A percentile compares a stretch with the other conserved stretches of the same genome.
phyloP scores from a whole-genome alignment of 2,329 filamentous ascomycete species.

The Colletotrichum sp. region DNA sequence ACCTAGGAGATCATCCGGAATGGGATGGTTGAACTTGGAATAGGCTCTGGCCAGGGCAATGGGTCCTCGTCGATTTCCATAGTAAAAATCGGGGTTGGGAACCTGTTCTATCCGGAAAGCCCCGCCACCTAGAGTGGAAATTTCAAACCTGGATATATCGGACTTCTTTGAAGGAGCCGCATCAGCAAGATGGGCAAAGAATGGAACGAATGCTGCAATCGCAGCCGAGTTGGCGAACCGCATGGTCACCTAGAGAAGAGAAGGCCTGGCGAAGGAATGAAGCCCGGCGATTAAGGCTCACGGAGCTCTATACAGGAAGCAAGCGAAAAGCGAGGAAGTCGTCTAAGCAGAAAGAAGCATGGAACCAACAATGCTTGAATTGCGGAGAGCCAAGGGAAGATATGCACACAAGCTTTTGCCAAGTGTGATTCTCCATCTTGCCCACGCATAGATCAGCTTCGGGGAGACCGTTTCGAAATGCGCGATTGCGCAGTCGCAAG shows the following conservation, averaged over 20 bases:
- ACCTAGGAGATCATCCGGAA: constrained; percentile 37
- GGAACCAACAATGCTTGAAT: neutral
- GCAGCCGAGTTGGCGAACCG: constrained; percentile 35
- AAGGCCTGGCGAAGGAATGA: constrained; percentile 23
- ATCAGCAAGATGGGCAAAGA: constrained; percentile 25
- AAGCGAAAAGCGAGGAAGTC: neutral
- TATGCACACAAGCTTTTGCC: constrained; percentile 21
- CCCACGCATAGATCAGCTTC: constrained; percentile 11
- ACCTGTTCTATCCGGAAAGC: constrained; percentile 44
- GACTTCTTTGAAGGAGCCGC: constrained; percentile 31
- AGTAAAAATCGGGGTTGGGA: constrained; percentile 38
- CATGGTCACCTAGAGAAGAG: constrained; percentile 29
- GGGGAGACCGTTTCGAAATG: constrained; percentile 10
- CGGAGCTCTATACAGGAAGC: neutral
- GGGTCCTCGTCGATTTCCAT: constrained; percentile 36
- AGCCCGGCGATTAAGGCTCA: constrained; percentile 9
- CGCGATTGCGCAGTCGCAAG: neutral
- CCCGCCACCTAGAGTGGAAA: constrained; percentile 41
- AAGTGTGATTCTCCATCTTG: constrained; percentile 9
- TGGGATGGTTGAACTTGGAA: constrained; percentile 39
- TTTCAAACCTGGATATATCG: constrained; percentile 27
- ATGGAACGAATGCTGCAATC: constrained; percentile 30
- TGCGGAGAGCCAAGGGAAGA: constrained; percentile 5
- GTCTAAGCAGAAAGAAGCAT: neutral
- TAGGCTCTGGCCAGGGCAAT: constrained; percentile 43